Percentiles rank a stretch among this genome's conserved stretches.
Conservation (phyloP, 1,284 basidiomycete genomes). For the Neolentinus lepideus region DNA sequence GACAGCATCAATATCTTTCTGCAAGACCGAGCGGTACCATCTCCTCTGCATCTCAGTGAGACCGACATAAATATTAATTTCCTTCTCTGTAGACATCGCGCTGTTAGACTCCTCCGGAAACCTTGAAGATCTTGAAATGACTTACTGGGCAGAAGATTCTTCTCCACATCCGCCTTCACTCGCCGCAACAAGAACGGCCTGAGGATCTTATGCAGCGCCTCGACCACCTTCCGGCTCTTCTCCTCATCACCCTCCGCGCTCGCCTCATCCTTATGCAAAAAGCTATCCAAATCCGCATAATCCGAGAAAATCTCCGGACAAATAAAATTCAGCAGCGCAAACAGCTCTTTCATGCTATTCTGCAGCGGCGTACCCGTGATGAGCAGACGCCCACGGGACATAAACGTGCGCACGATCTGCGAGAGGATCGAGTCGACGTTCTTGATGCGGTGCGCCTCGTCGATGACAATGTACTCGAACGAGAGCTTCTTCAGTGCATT, state of each 20-base stretch:
- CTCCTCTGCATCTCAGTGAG: slow-evolving; percentile 98
- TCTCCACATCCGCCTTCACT: slow-evolving; percentile 98
- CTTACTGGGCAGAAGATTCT: slow-evolving; percentile 86
- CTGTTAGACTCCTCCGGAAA: neutral
- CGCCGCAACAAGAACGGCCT: slow-evolving; percentile 91
- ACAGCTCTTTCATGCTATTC: slow-evolving; percentile 97
- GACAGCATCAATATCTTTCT: slow-evolving; percentile 99
- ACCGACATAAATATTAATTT: slow-evolving; percentile 98
- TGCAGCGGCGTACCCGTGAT: slow-evolving; percentile 98
- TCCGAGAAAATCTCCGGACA: slow-evolving; percentile 80
- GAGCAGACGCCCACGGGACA: slow-evolving; percentile 81
- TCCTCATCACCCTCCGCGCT: slow-evolving; percentile 76
- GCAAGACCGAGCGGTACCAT: slow-evolving; percentile 94
- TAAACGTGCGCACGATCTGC: slow-evolving; percentile 92
- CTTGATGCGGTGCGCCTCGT: slow-evolving; percentile 99
- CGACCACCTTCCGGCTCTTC: slow-evolving; percentile 88
- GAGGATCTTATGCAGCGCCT: slow-evolving; percentile 96
- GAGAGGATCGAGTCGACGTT: slow-evolving; percentile 96
- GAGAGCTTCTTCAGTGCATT: slow-evolving; percentile 88
- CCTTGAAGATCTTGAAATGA: slow-evolving; percentile 4
- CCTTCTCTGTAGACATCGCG: slow-evolving; percentile 65
- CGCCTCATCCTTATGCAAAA: slow-evolving; percentile 68
- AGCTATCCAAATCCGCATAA: slow-evolving; percentile 68
- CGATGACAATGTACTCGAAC: slow-evolving; percentile 98
- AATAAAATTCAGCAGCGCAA: slow-evolving; percentile 93